These are phyloP conservation scores for Juncus inflexus DNA, from an alignment of 176 grass and related monocot species.

Conservation along the genomic window DNA sequence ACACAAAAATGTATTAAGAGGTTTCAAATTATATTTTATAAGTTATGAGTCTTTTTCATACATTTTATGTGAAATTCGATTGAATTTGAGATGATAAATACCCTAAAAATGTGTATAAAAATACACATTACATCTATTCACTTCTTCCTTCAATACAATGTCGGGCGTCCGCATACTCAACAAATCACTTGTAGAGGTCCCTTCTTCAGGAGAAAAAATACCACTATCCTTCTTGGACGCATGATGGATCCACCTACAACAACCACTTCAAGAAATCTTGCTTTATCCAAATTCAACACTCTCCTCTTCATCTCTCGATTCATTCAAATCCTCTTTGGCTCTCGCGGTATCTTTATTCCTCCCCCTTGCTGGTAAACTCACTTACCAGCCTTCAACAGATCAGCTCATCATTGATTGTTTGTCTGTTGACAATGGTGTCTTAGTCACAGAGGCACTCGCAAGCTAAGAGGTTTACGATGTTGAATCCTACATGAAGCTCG, in stretches of 20 bases:
- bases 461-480: constrained; percentile 30
- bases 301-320: constrained; percentile 11
- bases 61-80: too few relatives aligned
- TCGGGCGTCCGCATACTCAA: background rate
- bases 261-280: constrained; percentile 18
- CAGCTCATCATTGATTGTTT: constrained; percentile 17
- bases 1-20: too few relatives aligned
- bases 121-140: too few relatives aligned
- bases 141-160: background rate
- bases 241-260: constrained; percentile 21
- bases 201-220: constrained; percentile 3
- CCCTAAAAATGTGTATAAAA: too few relatives aligned
- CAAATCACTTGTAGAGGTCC: constrained; percentile 1
- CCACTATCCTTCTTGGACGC: constrained; percentile 25
- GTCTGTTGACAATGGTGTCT: constrained; percentile 11
- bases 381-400: constrained; percentile 2
- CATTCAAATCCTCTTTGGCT: constrained; percentile 13
- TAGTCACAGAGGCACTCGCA: constrained; percentile 35
- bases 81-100: too few relatives aligned
- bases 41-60: too few relatives aligned
- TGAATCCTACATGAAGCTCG: constrained; percentile 26
- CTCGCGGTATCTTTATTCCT: constrained; percentile 9
- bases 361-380: constrained; percentile 23
- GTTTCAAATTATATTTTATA: too few relatives aligned
- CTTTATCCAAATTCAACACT: constrained; percentile 21